Base-by-base conservation (phyloP, 139 green algal genomes). In the Coccomyxa sp. region DNA sequence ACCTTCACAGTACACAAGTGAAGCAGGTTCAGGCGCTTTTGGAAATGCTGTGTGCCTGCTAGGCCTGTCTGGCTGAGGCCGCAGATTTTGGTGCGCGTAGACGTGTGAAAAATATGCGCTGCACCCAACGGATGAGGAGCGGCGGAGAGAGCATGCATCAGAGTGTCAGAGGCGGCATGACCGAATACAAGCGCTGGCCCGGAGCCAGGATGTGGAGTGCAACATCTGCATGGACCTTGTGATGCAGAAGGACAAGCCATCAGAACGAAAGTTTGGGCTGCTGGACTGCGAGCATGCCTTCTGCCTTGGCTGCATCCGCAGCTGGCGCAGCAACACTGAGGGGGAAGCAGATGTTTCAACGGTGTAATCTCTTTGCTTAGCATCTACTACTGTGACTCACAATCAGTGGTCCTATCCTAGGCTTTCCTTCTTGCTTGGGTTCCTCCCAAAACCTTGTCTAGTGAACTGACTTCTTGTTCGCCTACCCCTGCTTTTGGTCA, bases 301-400 rank as follows among this genome's bases (percentile, higher is more conserved):
- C 84, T 98, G 94, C 89, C 86, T 98, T 31, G 15, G 57, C 15
- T 98, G 94, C 92, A 98, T 98, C 80, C 89, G 94, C 66, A 86
- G 57, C 83, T 98, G 94, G 94, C 85, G 94, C 7, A 81, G 79
- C 82, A 91, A 89, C 30, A 76, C 66, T 10, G 85, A 88, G 57
- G 78, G 79, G 25, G 86, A 59, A 9, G 86, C 82, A 4, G 91
- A 95, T 68, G 38, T 90, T 0, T 87, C 92, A 28, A 88, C 85
- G 77, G 91, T 94, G 77, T 80, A 88, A 13, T 13, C 74, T 17
- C 51, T 23, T 0, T 25, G 27, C 4, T 57, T 82, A 0, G 38
- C 45, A 17, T 67, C 51, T 51, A 57, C 30, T 45, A 25, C 45
- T 63, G 31, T 63, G 18, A 17, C 3, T 32, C 30, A 10, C 57